A percentile compares a stretch with the other conserved stretches of the same genome.
Conservation (phyloP, 2,329 filamentous ascomycete genomes). For the Diaporthe nobilis region DNA sequence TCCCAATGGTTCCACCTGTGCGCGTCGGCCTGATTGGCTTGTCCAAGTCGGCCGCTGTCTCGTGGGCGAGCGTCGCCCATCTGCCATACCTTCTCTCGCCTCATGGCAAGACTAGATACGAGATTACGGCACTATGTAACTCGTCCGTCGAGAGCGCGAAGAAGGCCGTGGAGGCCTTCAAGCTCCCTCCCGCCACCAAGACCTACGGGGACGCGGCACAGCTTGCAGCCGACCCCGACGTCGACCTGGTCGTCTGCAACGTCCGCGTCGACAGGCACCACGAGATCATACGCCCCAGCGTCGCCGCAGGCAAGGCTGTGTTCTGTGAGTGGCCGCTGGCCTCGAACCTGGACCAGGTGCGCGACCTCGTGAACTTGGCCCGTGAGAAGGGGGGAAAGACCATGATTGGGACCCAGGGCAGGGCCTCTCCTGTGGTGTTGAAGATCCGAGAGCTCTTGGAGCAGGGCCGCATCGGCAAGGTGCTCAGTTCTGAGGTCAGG, state of each 20-base stretch:
- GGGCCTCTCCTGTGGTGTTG: not conserved
- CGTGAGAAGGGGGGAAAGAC: not conserved
- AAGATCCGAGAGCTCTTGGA: not conserved
- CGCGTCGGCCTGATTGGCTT: not conserved
- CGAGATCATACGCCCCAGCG: not conserved
- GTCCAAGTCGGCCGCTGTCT: not conserved
- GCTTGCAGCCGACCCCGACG: not conserved
- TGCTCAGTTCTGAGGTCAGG: not conserved
- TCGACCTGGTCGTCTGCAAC: not conserved
- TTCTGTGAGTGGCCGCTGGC: conserved; percentile 1
- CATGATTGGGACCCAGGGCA: not conserved
- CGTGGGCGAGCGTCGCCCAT: not conserved
- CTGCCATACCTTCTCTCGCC: not conserved
- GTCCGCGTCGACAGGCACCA: not conserved
- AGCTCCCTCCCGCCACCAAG: not conserved
- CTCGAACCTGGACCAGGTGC: not conserved
- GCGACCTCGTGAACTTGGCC: not conserved
- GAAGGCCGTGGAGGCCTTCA: not conserved
- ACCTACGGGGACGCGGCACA: not conserved
- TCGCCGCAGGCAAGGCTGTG: not conserved
- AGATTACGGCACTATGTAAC: not conserved
- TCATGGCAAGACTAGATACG: not conserved
- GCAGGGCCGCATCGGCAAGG: not conserved
- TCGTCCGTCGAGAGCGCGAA: not conserved
- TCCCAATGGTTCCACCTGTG: not conserved